Conservation (phyloP, 352 stramenopile genomes). For the Plasmopara viticola region DNA sequence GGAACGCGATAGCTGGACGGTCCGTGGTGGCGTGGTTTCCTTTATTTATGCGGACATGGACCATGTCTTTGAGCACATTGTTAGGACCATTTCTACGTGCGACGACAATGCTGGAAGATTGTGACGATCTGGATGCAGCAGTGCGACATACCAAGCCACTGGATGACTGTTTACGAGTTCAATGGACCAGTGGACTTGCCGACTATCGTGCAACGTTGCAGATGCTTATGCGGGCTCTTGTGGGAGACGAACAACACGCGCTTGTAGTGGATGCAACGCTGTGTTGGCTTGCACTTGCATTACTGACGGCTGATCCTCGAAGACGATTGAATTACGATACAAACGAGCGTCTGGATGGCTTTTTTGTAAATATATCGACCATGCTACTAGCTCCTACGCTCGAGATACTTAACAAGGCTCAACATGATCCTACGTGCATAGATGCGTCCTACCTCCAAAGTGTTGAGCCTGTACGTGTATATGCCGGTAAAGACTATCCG, state of each 20-base stretch:
- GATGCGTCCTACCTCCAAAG: slow-evolving; percentile 51
- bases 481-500: slow-evolving; percentile 31
- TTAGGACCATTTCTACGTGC: slow-evolving; percentile 59
- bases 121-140: slow-evolving; percentile 38
- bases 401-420: slow-evolving; percentile 26
- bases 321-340: slow-evolving; percentile 40
- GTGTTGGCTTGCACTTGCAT: slow-evolving; percentile 43
- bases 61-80: slow-evolving; percentile 48
- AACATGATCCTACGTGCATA: slow-evolving; percentile 21
- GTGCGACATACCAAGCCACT: slow-evolving; percentile 16
- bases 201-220: slow-evolving; percentile 29
- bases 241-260: slow-evolving; percentile 33
- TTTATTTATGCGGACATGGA: slow-evolving; percentile 36
- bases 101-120: slow-evolving; percentile 60
- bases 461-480: slow-evolving; percentile 42
- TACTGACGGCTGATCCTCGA: slow-evolving; percentile 40
- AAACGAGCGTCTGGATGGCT: slow-evolving; percentile 54
- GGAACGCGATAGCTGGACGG: slow-evolving; percentile 9
- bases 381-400: slow-evolving; percentile 40
- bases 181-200: slow-evolving; percentile 47
- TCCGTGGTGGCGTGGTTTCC: slow-evolving; percentile 34
- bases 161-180: slow-evolving; percentile 29
- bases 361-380: slow-evolving; percentile 58
- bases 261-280: slow-evolving; percentile 57
- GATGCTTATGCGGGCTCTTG: slow-evolving; percentile 25